Conservation (phyloP, 2,329 filamentous ascomycete genomes). For the Paraphoma chrysanthemicola region DNA sequence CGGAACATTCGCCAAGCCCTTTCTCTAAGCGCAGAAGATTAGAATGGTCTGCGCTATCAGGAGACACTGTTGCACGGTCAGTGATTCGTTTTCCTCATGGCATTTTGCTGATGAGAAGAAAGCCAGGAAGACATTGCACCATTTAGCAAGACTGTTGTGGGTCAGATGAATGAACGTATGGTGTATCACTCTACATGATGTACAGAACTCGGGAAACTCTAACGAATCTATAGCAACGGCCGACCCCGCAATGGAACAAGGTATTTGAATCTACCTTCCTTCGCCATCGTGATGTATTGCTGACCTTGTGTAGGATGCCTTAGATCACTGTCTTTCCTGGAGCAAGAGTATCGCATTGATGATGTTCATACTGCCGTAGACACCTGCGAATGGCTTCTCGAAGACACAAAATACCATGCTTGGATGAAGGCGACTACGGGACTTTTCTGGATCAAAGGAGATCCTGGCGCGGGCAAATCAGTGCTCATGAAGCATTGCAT, state of each 20-base stretch:
- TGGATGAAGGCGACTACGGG: constrained; percentile 47
- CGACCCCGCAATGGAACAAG: constrained; percentile 1
- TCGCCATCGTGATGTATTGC: neutral
- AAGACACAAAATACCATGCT: constrained; percentile 36
- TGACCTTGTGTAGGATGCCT: constrained; percentile 12
- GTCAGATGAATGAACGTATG: neutral
- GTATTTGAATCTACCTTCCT: neutral
- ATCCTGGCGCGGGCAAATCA: constrained; percentile 46
- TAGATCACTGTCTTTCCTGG: constrained; percentile 13
- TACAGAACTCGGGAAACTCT: neutral
- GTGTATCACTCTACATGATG: neutral
- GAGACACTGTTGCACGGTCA: neutral
- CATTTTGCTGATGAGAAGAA: neutral
- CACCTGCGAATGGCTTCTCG: constrained; percentile 49
- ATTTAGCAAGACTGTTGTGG: neutral
- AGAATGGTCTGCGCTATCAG: neutral
- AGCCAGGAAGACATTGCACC: neutral
- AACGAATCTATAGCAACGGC: neutral
- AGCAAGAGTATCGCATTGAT: constrained; percentile 12
- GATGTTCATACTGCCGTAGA: constrained; percentile 7
- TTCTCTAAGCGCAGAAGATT: neutral
- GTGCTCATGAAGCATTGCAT: constrained; percentile 45
- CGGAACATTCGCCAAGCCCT: neutral
- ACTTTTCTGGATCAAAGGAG: constrained; percentile 56
- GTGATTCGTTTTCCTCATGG: neutral